These are phyloP conservation scores for Diaporthe batatas DNA, from an alignment of 2,329 filamentous ascomycete genomes.

Conservation along the genomic window DNA sequence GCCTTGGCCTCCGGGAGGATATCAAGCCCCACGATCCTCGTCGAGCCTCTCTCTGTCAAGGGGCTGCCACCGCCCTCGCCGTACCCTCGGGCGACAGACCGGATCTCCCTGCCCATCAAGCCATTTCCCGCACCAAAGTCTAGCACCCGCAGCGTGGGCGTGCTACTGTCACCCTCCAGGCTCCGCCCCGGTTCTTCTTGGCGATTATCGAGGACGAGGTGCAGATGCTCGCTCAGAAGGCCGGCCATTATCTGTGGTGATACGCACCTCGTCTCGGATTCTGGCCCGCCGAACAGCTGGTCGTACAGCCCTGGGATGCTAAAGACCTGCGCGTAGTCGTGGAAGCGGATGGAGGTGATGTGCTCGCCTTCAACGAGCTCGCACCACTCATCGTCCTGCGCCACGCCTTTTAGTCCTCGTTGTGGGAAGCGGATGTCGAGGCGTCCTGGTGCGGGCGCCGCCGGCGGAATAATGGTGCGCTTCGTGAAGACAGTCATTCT, in stretches of 20 bases:
- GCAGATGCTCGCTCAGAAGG: slow-evolving; percentile 22
- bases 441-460: too few relatives aligned
- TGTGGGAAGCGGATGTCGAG: slow-evolving; percentile 28
- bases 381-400: slow-evolving; percentile 30
- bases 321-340: slow-evolving; percentile 37
- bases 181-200: too few relatives aligned
- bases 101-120: slow-evolving; percentile 27
- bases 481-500: neutral
- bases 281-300: slow-evolving; percentile 33
- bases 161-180: neutral
- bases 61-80: neutral
- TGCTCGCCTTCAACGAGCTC: slow-evolving; percentile 27
- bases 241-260: slow-evolving; percentile 24
- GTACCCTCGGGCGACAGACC: neutral
- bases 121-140: slow-evolving; percentile 31
- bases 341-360: slow-evolving; percentile 30
- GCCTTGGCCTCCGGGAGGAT: slow-evolving; percentile 26
- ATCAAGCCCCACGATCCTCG: slow-evolving; percentile 20
- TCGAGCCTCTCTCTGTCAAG: neutral
- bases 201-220: neutral
- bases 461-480: neutral
- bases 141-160: neutral
- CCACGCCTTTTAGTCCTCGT: neutral
- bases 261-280: slow-evolving; percentile 23
- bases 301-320: slow-evolving; percentile 30